A percentile compares a stretch with the other conserved stretches of the same genome.
Conservation (phyloP, 2,329 filamentous ascomycete genomes). For the Aotearoamyces nothofagi region DNA sequence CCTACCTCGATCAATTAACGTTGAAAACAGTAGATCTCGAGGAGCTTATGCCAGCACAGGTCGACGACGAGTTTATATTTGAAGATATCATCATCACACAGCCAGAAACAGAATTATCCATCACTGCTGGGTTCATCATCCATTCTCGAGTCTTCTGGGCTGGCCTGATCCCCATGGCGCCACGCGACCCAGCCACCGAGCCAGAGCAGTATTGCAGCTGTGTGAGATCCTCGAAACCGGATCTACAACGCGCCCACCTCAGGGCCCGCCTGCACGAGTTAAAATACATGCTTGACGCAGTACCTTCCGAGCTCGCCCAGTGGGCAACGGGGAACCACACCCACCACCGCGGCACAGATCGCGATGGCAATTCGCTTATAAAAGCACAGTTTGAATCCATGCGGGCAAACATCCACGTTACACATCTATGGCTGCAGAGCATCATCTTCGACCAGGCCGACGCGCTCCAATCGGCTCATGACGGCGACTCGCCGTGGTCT, state of each 20-base stretch:
- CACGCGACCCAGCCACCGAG: conserved; percentile 2
- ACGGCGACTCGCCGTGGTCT: conserved; percentile 4
- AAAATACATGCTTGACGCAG: conserved; percentile 18
- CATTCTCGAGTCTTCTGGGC: conserved; percentile 17
- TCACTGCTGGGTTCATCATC: conserved; percentile 17
- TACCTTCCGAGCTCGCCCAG: conserved; percentile 14
- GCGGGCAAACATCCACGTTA: conserved; percentile 22
- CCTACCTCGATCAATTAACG: conserved; percentile 17
- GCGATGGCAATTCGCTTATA: conserved; percentile 6
- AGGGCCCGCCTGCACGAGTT: conserved; percentile 16
- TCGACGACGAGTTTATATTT: conserved; percentile 20
- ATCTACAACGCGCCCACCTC: conserved; percentile 10
- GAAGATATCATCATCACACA: conserved; percentile 7
- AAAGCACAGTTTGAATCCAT: conserved; percentile 12
- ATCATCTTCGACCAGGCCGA: conserved; percentile 21
- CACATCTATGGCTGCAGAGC: conserved; percentile 23
- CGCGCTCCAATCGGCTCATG: conserved; percentile 8
- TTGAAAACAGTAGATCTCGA: conserved; percentile 18
- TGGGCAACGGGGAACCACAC: too few relatives aligned
- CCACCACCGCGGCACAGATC: too few relatives aligned
- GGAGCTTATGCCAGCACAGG: conserved; percentile 18
- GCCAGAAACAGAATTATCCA: conserved; percentile 7
- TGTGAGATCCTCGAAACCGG: conserved; percentile 1
- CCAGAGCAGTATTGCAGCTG: not conserved
- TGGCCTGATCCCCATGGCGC: conserved; percentile 4